These are phyloP conservation scores for Citrus inodora DNA, from an alignment of 345 rosid genomes.

Conservation along the genomic window DNA sequence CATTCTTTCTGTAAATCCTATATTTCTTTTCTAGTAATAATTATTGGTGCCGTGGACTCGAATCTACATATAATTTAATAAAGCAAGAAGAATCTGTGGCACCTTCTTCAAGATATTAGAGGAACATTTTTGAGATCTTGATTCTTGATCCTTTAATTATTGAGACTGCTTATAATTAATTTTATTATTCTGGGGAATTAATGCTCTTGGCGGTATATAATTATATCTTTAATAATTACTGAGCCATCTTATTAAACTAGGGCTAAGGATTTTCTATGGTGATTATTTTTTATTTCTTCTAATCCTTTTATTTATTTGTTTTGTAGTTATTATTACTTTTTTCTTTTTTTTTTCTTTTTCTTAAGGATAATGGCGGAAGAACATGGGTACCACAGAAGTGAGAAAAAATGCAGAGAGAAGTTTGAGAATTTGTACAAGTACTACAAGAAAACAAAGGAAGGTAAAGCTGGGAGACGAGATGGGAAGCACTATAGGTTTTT, in stretches of 20 bases:
- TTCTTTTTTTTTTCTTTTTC: background rate
- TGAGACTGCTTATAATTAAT: background rate
- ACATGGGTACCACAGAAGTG: slow-evolving; percentile 53
- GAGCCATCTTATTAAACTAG: background rate
- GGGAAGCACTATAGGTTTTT: slow-evolving; percentile 61
- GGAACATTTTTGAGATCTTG: slow-evolving; percentile 5
- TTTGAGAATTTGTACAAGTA: slow-evolving; percentile 65
- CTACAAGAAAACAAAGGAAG: slow-evolving; percentile 64
- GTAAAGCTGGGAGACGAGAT: slow-evolving; percentile 56
- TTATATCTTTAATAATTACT: slow-evolving; percentile 6
- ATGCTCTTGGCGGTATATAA: background rate
- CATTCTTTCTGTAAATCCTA: slow-evolving; percentile 4
- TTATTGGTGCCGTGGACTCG: background rate
- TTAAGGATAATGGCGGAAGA: slow-evolving; percentile 52
- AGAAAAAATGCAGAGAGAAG: slow-evolving; percentile 62
- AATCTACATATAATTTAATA: background rate
- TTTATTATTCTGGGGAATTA: slow-evolving; percentile 9
- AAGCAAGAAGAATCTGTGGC: background rate
- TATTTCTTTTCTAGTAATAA: background rate
- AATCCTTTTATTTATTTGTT: background rate
- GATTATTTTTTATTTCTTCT: background rate
- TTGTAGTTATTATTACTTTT: background rate
- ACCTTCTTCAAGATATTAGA: background rate
- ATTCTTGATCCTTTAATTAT: slow-evolving; percentile 1
- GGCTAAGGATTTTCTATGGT: background rate